Evolutionary conservation across 2,329 filamentous ascomycete genomes (phyloP).

Genomic region (Huntiella decipiens): DNA sequence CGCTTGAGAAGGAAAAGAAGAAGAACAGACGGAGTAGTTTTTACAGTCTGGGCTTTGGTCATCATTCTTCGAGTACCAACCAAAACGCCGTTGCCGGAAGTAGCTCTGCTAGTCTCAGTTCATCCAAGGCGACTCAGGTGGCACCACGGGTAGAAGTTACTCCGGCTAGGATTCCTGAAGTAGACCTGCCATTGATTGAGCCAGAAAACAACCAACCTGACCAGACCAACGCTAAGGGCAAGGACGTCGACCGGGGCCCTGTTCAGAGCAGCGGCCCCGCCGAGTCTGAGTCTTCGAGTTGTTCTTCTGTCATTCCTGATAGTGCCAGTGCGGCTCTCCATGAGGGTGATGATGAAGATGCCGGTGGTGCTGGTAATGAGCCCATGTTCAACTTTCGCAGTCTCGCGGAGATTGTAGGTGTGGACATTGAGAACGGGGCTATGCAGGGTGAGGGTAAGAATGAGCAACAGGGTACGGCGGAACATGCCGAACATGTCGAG

Average conservation of each 20-base stretch:
- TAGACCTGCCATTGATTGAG: slow-evolving; percentile 11
- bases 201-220: slow-evolving; percentile 1
- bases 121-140: slow-evolving; percentile 29
- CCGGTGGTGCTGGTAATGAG: slow-evolving; percentile 38
- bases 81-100: too few relatives aligned
- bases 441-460: slow-evolving; percentile 1
- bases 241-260: slow-evolving; percentile 40
- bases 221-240: slow-evolving; percentile 38
- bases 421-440: slow-evolving; percentile 22
- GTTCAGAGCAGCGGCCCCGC: slow-evolving; percentile 20
- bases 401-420: slow-evolving; percentile 65
- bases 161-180: slow-evolving; percentile 16
- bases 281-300: slow-evolving; percentile 57
- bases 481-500: slow-evolving; percentile 5
- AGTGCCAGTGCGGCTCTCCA: slow-evolving; percentile 31
- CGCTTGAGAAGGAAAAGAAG: slow-evolving; percentile 64
- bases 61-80: slow-evolving; percentile 12
- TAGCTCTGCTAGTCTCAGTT: background rate
- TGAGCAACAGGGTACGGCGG: slow-evolving; percentile 2
- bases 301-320: slow-evolving; percentile 43
- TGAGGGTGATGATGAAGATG: slow-evolving; percentile 29
- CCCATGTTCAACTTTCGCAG: slow-evolving; percentile 86
- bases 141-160: slow-evolving; percentile 33
- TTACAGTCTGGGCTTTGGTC: slow-evolving; percentile 24
- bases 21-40: slow-evolving; percentile 43